Percentiles rank a stretch among this genome's conserved stretches.
Evolutionary conservation across 495 filamentous ascomycete genomes (phyloP).

Genomic region (Aspergillus ostianus): DNA sequence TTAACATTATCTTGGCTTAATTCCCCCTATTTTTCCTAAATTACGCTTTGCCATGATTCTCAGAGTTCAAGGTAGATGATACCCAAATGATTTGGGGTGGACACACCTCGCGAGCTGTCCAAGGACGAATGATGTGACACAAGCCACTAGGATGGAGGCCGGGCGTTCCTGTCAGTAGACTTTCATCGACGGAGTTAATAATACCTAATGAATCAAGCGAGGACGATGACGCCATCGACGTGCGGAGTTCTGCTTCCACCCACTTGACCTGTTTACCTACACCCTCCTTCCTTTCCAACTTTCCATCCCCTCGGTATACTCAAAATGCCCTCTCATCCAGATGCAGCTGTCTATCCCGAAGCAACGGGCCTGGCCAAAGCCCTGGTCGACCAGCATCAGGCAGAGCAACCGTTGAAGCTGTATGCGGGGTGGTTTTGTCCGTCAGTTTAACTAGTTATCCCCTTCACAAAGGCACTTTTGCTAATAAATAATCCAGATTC

Average conservation of each 20-base stretch:
- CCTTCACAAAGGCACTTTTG: neutral
- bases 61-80: no score
- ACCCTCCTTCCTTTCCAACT: neutral
- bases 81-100: neutral
- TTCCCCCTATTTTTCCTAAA: no score
- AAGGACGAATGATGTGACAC: neutral
- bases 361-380: constrained; percentile 51
- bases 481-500: constrained; percentile 27
- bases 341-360: constrained; percentile 49
- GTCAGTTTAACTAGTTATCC: constrained; percentile 30
- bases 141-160: neutral
- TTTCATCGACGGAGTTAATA: neutral
- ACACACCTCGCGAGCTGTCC: neutral
- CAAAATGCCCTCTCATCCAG: constrained; percentile 31
- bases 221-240: neutral
- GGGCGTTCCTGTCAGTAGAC: neutral
- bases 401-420: constrained; percentile 55
- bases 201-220: neutral
- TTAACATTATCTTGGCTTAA: no score
- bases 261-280: neutral
- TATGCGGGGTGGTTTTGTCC: constrained; percentile 63
- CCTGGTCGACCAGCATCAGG: constrained; percentile 48
- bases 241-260: neutral
- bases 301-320: neutral
- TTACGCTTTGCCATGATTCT: no score